Evolutionary conservation across 2,329 filamentous ascomycete species (phyloP), one percentile per base, ranked within the genome.

Genomic region (Aspergillus tamarii): DNA sequence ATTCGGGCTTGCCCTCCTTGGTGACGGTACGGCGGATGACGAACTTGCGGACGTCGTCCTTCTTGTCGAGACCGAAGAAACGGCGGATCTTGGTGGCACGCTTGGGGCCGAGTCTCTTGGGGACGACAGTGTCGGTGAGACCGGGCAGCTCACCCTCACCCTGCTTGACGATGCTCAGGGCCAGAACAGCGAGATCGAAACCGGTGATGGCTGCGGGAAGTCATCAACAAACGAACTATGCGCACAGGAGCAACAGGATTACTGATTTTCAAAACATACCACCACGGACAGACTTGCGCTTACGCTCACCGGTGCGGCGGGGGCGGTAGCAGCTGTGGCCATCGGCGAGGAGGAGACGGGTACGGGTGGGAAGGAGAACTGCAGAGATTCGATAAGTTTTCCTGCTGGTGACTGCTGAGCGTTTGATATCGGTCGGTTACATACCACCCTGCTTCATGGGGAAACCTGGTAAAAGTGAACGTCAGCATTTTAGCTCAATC

Each of bases 31-130:
- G 95, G 83, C 95, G 95, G 80, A 99, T 98, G 84, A 99, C 95
- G 87, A 97, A 99, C 88, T 98, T 97, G 88, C 95, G 94, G 85
- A 98, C 94, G 92, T 99, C 95, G 88, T 99, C 95, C 91, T 98
- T 94, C 94, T 98, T 98, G 92, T 91, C 94, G 89, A 99, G 92
- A 87, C 93, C 90, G 88, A 98, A 99, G 91, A 99, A 99, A 83
- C 90, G 91, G 85, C 94, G 93, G 87, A 99, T 98, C 93, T 98
- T 99, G 87, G 93, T 97, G 81, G 95, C 95, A 81, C 95, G 92
- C 94, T 99, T 99, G 87, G 95, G 95, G 77, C 95, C 95, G 81
- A 99, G 92, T 79, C 95, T 92, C 92, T 99, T 99, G 84, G 95
- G 95, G 88, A 96, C 92, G 81, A 98, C 93, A 82, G 91, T 89